Conservation (phyloP, 495 filamentous ascomycete genomes). For the Physcia stellaris region DNA sequence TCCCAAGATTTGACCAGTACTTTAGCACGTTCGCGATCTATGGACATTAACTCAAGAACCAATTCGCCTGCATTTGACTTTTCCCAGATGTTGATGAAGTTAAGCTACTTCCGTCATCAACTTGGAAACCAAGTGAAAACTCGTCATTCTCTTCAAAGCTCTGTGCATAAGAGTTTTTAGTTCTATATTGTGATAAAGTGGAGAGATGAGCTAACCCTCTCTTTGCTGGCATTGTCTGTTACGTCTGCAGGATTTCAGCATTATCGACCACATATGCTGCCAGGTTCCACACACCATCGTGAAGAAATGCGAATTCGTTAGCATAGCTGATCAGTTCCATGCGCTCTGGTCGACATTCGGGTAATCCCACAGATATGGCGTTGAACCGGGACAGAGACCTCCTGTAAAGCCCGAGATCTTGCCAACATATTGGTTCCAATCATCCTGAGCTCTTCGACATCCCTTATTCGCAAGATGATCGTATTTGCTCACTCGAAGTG, state of each 20-base stretch:
- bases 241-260: too few species aligned
- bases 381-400: conserved; percentile 13
- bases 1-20: conserved; percentile 13
- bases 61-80: conserved; percentile 8
- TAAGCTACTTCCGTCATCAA: neutral
- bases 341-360: conserved; percentile 29
- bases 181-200: too few species aligned
- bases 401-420: conserved; percentile 14
- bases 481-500: conserved; percentile 14
- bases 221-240: too few species aligned
- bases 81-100: neutral
- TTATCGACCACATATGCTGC: too few species aligned
- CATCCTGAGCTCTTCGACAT: conserved; percentile 15
- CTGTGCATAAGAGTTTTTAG: too few species aligned
- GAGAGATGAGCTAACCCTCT: too few species aligned
- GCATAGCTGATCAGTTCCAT: conserved; percentile 29
- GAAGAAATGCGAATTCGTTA: conserved; percentile 29
- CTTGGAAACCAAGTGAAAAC: neutral
- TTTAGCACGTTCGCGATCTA: conserved; percentile 14
- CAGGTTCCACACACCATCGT: conserved; percentile 25
- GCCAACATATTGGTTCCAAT: conserved; percentile 20
- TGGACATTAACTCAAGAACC: conserved; percentile 15
- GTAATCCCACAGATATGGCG: conserved; percentile 15
- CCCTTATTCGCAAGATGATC: conserved; percentile 12
- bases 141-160: conserved; percentile 4